Percentiles rank a stretch among this genome's conserved stretches.
Evolutionary conservation across 495 filamentous ascomycete species (phyloP).

Genomic region (Penicillium crystallinum): DNA sequence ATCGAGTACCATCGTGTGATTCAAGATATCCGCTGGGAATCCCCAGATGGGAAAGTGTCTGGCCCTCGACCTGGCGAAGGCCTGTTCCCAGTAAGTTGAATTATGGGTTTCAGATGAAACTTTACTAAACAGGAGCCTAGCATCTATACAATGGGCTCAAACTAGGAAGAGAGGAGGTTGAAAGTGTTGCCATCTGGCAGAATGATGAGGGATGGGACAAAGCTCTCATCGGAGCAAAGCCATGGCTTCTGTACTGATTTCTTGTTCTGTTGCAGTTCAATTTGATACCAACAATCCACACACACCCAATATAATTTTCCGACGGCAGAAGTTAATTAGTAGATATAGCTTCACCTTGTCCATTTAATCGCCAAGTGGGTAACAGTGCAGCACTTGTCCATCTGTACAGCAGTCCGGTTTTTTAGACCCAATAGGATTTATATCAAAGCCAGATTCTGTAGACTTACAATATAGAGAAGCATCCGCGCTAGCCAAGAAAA

Average conservation of each 20-base stretch:
- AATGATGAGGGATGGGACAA: conserved; percentile 44
- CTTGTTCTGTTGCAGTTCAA: conserved; percentile 2
- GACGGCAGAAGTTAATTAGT: background rate
- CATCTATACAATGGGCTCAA: conserved; percentile 44
- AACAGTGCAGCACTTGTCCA: conserved; percentile 51
- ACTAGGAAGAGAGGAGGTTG: conserved; percentile 39
- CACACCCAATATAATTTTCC: background rate
- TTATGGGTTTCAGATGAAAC: background rate
- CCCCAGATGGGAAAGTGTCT: conserved; percentile 37
- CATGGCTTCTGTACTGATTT: conserved; percentile 36
- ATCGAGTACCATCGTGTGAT: conserved; percentile 60
- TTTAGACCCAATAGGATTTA: background rate
- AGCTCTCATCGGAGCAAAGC: conserved; percentile 31
- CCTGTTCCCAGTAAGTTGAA: conserved; percentile 39
- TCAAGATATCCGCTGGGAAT: conserved; percentile 37
- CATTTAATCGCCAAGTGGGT: conserved; percentile 41
- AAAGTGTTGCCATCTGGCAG: conserved; percentile 41
- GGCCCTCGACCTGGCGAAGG: conserved; percentile 39
- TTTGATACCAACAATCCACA: conserved; percentile 2
- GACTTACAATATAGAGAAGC: conserved; percentile 47
- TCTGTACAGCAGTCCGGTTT: conserved; percentile 13
- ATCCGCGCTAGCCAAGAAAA: conserved; percentile 55
- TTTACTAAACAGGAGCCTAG: conserved; percentile 17
- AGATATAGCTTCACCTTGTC: background rate
- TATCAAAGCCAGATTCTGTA: background rate